These are phyloP conservation scores for Aureobasidium sp. DNA, from an alignment of 2,329 filamentous ascomycete genomes.

Conservation along the genomic window DNA sequence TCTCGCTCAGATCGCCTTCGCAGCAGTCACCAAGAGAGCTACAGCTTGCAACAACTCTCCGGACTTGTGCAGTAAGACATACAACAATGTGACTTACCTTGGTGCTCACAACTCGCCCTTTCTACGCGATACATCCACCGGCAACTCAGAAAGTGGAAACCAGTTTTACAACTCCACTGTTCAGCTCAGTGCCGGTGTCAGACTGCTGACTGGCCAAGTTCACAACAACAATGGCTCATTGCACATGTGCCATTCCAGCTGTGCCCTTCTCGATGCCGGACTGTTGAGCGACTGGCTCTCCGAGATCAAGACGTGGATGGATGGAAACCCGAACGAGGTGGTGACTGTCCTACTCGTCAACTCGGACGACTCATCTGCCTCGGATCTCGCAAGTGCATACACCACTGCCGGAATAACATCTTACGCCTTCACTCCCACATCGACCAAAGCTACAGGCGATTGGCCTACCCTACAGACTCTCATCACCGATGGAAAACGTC, in stretches of 20 bases:
- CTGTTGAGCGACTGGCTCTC: conserved; percentile 55
- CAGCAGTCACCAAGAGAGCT: conserved; percentile 10
- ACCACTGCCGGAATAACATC: conserved; percentile 51
- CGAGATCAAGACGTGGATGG: conserved; percentile 60
- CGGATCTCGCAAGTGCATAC: conserved; percentile 49
- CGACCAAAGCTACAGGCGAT: conserved; percentile 32
- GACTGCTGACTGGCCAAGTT: conserved; percentile 64
- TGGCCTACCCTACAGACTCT: conserved; percentile 69
- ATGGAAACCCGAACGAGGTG: conserved; percentile 62
- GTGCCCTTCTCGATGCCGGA: conserved; percentile 61
- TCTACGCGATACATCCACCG: conserved; percentile 54
- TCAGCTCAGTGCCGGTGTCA: conserved; percentile 62
- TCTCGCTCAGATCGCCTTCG: conserved; percentile 1
- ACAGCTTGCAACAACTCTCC: conserved; percentile 70
- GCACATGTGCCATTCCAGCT: conserved; percentile 63
- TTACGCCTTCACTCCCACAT: conserved; percentile 52
- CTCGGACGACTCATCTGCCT: conserved; percentile 49
- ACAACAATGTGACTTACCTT: conserved; percentile 70
- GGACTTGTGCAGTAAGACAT: conserved; percentile 59
- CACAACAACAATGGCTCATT: conserved; percentile 42
- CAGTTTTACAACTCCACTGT: conserved; percentile 66
- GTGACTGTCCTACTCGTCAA: conserved; percentile 69
- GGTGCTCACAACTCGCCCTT: conserved; percentile 70
- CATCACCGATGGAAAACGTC: conserved; percentile 55
- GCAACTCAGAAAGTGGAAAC: conserved; percentile 58